Evolutionary conservation across 2,329 filamentous ascomycete species (phyloP).

Genomic region (Aspergillus oerlinghausenensis): DNA sequence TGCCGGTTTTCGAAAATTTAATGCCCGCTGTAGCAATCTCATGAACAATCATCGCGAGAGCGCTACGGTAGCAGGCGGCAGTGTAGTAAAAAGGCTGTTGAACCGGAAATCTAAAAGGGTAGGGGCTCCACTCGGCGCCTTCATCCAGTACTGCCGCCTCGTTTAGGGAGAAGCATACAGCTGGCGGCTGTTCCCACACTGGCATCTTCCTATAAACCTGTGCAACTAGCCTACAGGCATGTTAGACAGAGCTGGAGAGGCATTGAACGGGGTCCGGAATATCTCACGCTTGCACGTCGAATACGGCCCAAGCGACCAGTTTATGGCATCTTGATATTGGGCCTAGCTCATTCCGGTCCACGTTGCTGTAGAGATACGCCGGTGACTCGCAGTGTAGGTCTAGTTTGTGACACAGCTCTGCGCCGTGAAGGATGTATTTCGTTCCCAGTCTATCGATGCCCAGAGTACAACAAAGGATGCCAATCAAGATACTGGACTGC

Average conservation of each 20-base stretch:
- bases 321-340: slow-evolving; percentile 13
- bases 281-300: slow-evolving; percentile 20
- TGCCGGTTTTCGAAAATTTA: slow-evolving; percentile 4
- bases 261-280: neutral
- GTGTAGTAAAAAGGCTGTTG: slow-evolving; percentile 11
- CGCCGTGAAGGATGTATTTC: slow-evolving; percentile 18
- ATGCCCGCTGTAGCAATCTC: slow-evolving; percentile 11
- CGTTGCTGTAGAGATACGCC: slow-evolving; percentile 7
- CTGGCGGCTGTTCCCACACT: slow-evolving; percentile 14
- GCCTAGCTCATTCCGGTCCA: neutral
- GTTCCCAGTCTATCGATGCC: slow-evolving; percentile 20
- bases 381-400: slow-evolving; percentile 8
- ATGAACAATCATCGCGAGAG: slow-evolving; percentile 13
- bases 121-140: slow-evolving; percentile 11
- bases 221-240: slow-evolving; percentile 13
- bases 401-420: slow-evolving; percentile 8
- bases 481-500: slow-evolving; percentile 20
- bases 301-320: slow-evolving; percentile 20
- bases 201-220: slow-evolving; percentile 20
- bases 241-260: neutral
- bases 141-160: slow-evolving; percentile 15
- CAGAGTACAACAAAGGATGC: slow-evolving; percentile 21
- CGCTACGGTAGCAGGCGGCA: slow-evolving; percentile 6
- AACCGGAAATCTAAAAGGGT: slow-evolving; percentile 11
- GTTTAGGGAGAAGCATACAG: slow-evolving; percentile 10